Evolutionary conservation across 1,284 basidiomycete species (phyloP).

Genomic region (Earliella scabrosa): DNA sequence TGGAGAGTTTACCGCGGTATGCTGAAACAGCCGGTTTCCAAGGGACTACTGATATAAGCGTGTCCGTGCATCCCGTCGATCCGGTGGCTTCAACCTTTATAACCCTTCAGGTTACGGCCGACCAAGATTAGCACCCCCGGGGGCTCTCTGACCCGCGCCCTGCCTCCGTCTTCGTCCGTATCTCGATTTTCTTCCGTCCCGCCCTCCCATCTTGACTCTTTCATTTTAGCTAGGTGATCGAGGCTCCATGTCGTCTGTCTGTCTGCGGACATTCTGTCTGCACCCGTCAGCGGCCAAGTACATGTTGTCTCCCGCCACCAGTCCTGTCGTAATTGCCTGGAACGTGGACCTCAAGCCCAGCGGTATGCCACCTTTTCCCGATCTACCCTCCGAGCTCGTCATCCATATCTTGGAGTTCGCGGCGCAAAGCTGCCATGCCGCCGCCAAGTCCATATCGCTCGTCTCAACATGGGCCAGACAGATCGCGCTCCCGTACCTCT

Average conservation of each 20-base stretch:
- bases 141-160: neutral
- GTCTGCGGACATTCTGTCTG: neutral
- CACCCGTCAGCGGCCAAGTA: neutral
- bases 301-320: neutral
- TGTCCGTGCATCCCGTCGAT: neutral
- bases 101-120: too few relatives aligned
- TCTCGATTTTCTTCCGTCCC: neutral
- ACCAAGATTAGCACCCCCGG: neutral
- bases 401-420: conserved; percentile 29
- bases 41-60: neutral
- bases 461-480: conserved; percentile 31
- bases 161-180: neutral
- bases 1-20: neutral
- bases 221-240: neutral
- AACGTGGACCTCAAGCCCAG: conserved; percentile 4
- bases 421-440: conserved; percentile 19
- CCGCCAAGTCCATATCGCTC: conserved; percentile 27
- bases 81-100: conserved; percentile 6
- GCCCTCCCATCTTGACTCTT: neutral
- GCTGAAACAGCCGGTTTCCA: conserved; percentile 9
- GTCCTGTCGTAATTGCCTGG: neutral
- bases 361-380: conserved; percentile 13
- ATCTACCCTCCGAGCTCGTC: conserved; percentile 30
- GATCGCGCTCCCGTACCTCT: conserved; percentile 28
- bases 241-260: neutral